Evolutionary conservation across 2,329 filamentous ascomycete species (phyloP), one percentile per base, ranked within the genome.

Genomic region (Fusarium subglutinans): DNA sequence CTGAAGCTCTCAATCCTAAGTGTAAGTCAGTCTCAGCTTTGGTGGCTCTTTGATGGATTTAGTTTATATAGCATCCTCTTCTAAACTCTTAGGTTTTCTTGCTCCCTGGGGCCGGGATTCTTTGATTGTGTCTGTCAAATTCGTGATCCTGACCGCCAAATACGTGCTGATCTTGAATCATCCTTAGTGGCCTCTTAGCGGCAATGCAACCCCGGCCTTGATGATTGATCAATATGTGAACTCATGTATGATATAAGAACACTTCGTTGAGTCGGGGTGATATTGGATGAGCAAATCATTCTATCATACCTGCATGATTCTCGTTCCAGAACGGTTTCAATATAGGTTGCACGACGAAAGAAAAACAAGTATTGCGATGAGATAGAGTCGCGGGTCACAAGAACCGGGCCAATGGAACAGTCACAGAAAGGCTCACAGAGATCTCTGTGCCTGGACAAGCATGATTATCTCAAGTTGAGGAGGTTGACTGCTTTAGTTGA

Each of bases 161-260:
- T 61, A 72, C 58, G 71, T 76, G 73, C 73, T 67, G 54, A 73
- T 73, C 54, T 43, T 37, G 18, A 28, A 43, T 30, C 70, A 70
- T 55, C 14, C 38, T 40, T 33, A 61, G 45, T 33, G 57, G 55
- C 53, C 18, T 57, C 18, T 54, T 8, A 48, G 30, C 24, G 35
- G 20, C 43, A 63, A 40, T 33, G 48, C 35, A 53, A 63, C 37
- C 26, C 40, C 26, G n/a, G n/a, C 37, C 17, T n/a, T 48, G 24
- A 37, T 38, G 28, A 38, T 48, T 30, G 45, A 26, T 58, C 43
- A n/a, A 33, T 37, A 56, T 51, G 48, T 45, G 50, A 69, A 37
- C 15, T 30, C 48, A 47, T 35, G 26, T 63, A 41, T 37, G n/a
- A 22, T 50, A 26, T 50, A n/a, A 14, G 10, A 30, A 6, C 13